Conservation (phyloP, 352 stramenopile genomes). For the Phytopythium chamaehyphon region DNA sequence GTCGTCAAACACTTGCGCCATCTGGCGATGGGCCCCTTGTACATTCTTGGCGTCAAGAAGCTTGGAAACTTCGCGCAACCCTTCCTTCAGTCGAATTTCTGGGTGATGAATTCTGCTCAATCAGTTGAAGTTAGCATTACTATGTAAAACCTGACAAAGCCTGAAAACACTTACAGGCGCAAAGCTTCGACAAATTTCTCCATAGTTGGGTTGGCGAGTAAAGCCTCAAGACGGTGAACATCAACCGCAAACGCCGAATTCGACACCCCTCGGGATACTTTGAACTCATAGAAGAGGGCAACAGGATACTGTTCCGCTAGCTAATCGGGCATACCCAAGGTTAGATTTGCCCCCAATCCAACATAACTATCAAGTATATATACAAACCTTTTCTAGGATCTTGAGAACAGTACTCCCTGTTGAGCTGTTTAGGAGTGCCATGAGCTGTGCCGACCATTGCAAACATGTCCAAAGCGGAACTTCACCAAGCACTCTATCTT, state of each 20-base stretch:
- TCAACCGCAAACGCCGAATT: conserved; percentile 33
- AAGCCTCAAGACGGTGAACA: conserved; percentile 36
- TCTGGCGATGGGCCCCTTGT: conserved; percentile 21
- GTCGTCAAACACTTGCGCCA: conserved; percentile 48
- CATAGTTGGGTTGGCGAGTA: conserved; percentile 68
- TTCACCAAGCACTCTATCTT: conserved; percentile 34
- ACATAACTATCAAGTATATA: neutral
- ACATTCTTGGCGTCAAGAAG: conserved; percentile 51
- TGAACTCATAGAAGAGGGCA: conserved; percentile 83
- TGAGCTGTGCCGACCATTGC: conserved; percentile 71
- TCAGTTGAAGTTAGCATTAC: neutral
- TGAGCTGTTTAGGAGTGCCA: conserved; percentile 57
- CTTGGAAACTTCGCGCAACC: conserved; percentile 56
- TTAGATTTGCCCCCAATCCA: neutral
- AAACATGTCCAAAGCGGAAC: conserved; percentile 80
- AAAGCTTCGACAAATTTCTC: conserved; percentile 80
- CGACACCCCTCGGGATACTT: conserved; percentile 38
- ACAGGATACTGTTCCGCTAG: conserved; percentile 68
- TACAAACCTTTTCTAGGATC: conserved; percentile 71
- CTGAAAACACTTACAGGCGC: conserved; percentile 39
- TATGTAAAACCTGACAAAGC: neutral
- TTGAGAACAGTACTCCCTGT: conserved; percentile 52
- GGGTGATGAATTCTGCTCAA: conserved; percentile 65
- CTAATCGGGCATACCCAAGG: conserved; percentile 11
- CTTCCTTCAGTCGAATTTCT: conserved; percentile 78